These are phyloP conservation scores for Epichloe sp. DNA, from an alignment of 2,329 filamentous ascomycete genomes.

Conservation along the genomic window DNA sequence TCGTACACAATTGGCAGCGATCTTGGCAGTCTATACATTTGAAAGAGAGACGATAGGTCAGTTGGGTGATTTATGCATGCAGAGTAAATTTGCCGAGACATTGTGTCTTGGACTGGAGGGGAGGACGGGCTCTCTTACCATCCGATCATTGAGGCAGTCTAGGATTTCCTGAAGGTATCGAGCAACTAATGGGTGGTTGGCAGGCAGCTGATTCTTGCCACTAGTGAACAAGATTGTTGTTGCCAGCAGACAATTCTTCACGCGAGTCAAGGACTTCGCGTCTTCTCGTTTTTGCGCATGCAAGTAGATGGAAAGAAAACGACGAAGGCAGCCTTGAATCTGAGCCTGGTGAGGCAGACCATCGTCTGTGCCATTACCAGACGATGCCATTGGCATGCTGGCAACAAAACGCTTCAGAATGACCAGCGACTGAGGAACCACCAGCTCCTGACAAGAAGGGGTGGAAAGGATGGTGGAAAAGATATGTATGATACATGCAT, in stretches of 20 bases:
- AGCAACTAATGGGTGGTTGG: constrained; percentile 60
- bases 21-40: constrained; percentile 55
- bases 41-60: background rate
- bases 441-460: constrained; percentile 66
- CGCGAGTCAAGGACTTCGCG: constrained; percentile 68
- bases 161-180: constrained; percentile 69
- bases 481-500: constrained; percentile 93
- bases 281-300: constrained; percentile 61
- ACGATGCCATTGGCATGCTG: constrained; percentile 48
- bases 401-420: constrained; percentile 85
- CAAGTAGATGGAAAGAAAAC: constrained; percentile 69
- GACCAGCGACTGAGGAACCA: constrained; percentile 80
- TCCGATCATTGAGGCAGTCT: constrained; percentile 69
- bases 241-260: constrained; percentile 84
- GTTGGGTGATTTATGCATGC: background rate
- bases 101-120: background rate
- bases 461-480: constrained; percentile 88
- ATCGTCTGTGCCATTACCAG: constrained; percentile 23
- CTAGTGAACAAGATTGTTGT: constrained; percentile 81
- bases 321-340: constrained; percentile 67
- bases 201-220: constrained; percentile 58
- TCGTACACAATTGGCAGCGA: constrained; percentile 79
- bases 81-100: background rate
- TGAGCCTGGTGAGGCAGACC: constrained; percentile 48
- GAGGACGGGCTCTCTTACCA: constrained; percentile 34